Conservation (phyloP, 2,329 filamentous ascomycete species). For the Mycosphaerella sp. region DNA sequence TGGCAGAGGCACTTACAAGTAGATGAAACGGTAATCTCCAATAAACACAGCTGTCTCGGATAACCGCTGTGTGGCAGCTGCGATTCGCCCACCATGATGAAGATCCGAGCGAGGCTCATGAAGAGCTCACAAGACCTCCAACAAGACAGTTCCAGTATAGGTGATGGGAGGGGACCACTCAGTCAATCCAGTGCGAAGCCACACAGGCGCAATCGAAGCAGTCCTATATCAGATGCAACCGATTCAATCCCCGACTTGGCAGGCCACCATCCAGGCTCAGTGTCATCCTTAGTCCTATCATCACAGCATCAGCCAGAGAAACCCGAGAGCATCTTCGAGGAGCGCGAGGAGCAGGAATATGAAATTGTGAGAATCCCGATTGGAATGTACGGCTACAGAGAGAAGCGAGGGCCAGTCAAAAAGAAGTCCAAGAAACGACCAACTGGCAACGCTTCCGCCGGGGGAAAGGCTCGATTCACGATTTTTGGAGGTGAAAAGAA, state of each 20-base stretch:
- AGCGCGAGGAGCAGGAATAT: conserved; percentile 1
- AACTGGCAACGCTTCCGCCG: no score
- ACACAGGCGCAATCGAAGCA: conserved; percentile 1
- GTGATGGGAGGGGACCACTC: neutral
- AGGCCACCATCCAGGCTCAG: neutral
- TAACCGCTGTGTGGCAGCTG: conserved; percentile 5
- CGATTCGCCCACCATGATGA: conserved; percentile 13
- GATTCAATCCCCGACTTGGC: neutral
- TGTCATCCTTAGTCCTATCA: neutral
- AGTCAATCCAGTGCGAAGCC: conserved; percentile 8
- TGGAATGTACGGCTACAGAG: conserved; percentile 10
- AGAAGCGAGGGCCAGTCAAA: neutral
- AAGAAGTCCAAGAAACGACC: conserved; percentile 1
- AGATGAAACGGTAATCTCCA: conserved; percentile 1
- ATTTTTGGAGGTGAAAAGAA: neutral
- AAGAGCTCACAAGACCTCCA: neutral
- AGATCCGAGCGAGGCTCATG: conserved; percentile 1
- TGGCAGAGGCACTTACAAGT: neutral
- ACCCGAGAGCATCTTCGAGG: neutral
- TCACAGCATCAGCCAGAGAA: neutral
- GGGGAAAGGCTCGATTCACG: no score
- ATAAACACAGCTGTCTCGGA: conserved; percentile 8
- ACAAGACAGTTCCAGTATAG: neutral
- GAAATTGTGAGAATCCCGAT: conserved; percentile 7
- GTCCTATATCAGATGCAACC: neutral